Base-by-base conservation (phyloP, 176 grass and related monocot species). In the Microstegium vimineum region DNA sequence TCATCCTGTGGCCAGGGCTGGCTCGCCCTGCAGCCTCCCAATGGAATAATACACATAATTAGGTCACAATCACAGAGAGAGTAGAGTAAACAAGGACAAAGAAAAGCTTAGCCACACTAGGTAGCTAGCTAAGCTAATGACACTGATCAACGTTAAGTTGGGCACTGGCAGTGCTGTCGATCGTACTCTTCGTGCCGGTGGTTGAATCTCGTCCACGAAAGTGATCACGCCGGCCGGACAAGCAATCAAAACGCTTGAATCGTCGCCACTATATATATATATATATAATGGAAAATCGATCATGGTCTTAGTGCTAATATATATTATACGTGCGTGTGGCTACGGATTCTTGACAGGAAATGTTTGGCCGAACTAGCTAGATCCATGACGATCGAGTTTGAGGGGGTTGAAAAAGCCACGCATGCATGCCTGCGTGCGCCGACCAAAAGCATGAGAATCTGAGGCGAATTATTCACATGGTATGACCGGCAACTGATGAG, bases 191-290 rank as follows among this genome's bases (percentile, higher is more conserved):
- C 8, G 76, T 54, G 41, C 82, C 71, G 82, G 63, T 65, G 71
- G 72, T 82, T 81, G 64, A 81, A 81, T 46, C 20, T 33, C 64
- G 65, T 49, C 87, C 87, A 89, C 87, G 43, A 51, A 75, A 51
- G 60, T 40, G 36, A 30, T 33, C 5, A 40, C 56, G 22, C 26
- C 32, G 52, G 30, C 37, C 15, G 1, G 38, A 78, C 27, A 9
- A 7, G 11, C 10, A 41, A 34, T 23, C 28, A 1, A 22, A 37
- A n/a, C 52, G 66, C 26, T 43, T 65, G 76, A 3, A 13, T 52
- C 17, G 5, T 20, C 18, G 22, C 20, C 20, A 7, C 18, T 17
- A 22, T 8, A 54, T 52, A 54, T n/a, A 1, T 0, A 38, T 38
- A 22, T 9, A 5, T 22, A 45, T 45, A n/a, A 54, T 54, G 20